phyloP scores from a whole-genome alignment of 2,329 filamentous ascomycete genomes.

The Rhynchosporium agropyri region DNA sequence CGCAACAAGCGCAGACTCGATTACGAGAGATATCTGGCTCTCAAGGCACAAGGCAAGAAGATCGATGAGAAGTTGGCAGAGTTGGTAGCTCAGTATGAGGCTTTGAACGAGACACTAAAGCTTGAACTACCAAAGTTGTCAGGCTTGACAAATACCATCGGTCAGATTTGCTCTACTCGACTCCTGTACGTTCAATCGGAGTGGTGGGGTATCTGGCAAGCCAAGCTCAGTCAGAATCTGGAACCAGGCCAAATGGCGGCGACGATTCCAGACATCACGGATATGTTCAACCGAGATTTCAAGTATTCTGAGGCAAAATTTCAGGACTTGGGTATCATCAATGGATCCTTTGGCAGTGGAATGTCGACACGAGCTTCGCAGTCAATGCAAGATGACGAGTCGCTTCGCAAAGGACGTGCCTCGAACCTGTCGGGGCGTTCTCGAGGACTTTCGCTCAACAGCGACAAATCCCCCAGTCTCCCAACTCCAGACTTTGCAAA shows the following conservation, averaged over 20 bases:
- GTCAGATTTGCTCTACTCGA: conserved; percentile 79
- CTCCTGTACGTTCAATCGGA: conserved; percentile 81
- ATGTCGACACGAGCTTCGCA: conserved; percentile 40
- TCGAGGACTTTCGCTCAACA: conserved; percentile 63
- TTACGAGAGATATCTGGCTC: conserved; percentile 78
- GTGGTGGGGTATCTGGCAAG: conserved; percentile 83
- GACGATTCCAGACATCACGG: conserved; percentile 72
- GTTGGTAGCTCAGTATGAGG: conserved; percentile 81
- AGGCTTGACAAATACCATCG: conserved; percentile 76
- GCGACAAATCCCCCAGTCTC: conserved; percentile 63
- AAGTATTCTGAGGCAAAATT: conserved; percentile 74
- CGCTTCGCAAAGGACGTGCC: conserved; percentile 40
- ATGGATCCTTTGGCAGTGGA: conserved; percentile 60
- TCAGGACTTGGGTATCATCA: conserved; percentile 74
- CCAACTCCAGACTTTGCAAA: conserved; percentile 68
- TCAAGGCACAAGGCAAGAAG: conserved; percentile 80
- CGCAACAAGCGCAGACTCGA: conserved; percentile 90
- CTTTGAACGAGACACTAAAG: conserved; percentile 87
- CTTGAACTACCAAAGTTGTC: conserved; percentile 89
- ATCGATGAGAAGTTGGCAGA: conserved; percentile 84
- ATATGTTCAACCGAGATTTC: conserved; percentile 78
- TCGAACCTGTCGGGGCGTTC: conserved; percentile 47
- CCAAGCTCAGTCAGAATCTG: conserved; percentile 77
- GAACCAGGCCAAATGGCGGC: conserved; percentile 65
- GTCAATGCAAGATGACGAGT: conserved; percentile 45